Evolutionary conservation across 108 stramenopile species (phyloP).

Genomic region (Schizochytrium sp.): DNA sequence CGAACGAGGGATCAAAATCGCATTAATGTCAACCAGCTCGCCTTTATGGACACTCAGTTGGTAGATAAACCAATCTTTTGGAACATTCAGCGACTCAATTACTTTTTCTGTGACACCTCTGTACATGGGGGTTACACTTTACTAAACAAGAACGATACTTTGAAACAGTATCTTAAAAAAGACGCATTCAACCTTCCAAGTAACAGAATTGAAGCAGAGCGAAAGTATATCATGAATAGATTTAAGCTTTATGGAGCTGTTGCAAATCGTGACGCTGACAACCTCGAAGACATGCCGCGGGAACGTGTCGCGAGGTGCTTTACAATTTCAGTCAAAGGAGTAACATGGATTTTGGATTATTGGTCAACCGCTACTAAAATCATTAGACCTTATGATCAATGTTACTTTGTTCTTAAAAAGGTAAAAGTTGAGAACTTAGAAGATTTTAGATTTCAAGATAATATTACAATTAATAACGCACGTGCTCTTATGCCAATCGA

Average conservation of each 20-base stretch:
- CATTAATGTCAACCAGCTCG: conserved; percentile 5
- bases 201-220: too few relatives aligned
- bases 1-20: neutral
- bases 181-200: too few relatives aligned
- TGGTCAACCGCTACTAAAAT: too few relatives aligned
- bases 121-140: neutral
- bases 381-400: neutral
- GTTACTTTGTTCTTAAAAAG: conserved; percentile 14
- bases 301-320: too few relatives aligned
- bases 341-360: too few relatives aligned
- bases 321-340: too few relatives aligned
- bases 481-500: neutral
- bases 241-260: neutral
- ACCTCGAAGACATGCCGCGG: too few relatives aligned
- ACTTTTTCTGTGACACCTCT: neutral
- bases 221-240: neutral
- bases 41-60: neutral
- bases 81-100: neutral
- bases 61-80: neutral
- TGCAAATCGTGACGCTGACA: too few relatives aligned
- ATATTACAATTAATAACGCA: too few relatives aligned
- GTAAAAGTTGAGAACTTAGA: neutral
- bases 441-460: neutral
- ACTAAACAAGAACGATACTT: too few relatives aligned
- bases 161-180: too few relatives aligned